phyloP scores from a whole-genome alignment of 108 stramenopile genomes.

The Skeletonema grethae region DNA sequence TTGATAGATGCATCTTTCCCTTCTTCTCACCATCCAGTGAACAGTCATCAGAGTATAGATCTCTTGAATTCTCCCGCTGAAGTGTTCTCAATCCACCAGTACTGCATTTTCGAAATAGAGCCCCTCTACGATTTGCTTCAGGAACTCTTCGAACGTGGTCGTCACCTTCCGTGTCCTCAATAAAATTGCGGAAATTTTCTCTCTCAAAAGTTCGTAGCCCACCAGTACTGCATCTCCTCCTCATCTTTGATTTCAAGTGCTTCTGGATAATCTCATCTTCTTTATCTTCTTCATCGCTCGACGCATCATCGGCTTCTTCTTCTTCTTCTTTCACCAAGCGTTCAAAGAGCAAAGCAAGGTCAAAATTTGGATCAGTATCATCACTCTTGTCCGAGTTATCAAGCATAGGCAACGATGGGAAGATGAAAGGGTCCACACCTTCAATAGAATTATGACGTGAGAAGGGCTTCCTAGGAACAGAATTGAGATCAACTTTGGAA shows the following conservation, averaged over 20 bases:
- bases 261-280: neutral
- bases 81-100: slow-evolving; percentile 1
- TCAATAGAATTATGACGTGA: slow-evolving; percentile 3
- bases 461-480: slow-evolving; percentile 6
- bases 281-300: neutral
- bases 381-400: neutral
- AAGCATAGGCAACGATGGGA: neutral
- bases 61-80: slow-evolving; percentile 3
- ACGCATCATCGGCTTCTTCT: neutral
- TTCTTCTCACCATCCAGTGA: neutral
- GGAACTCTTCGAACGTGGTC: neutral
- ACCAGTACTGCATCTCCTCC: slow-evolving; percentile 2
- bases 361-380: neutral
- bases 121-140: neutral
- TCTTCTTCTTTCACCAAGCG: neutral
- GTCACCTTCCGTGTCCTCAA: neutral
- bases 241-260: neutral
- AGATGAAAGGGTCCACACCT: neutral
- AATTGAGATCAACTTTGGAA: neutral
- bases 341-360: neutral
- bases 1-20: neutral
- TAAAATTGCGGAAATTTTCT: neutral
- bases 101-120: neutral
- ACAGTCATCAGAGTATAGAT: neutral
- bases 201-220: neutral